phyloP scores from a whole-genome alignment of 768 basidiomycete species.

The Pholiota microspora region DNA sequence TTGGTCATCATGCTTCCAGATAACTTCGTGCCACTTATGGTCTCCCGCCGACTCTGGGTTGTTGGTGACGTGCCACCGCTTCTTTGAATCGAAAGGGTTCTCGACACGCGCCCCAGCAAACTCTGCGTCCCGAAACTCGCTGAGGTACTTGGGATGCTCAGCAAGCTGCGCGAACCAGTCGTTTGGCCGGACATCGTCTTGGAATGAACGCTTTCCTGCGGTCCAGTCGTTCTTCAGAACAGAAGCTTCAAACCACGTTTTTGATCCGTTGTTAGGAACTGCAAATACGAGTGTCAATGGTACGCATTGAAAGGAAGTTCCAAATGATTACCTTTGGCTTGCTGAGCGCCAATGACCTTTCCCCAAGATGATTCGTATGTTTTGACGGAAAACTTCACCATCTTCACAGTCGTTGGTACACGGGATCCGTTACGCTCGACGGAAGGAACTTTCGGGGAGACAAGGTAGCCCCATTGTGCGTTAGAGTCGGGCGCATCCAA shows the following conservation, averaged over 20 bases:
- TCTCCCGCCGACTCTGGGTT: constrained; percentile 8
- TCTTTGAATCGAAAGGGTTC: constrained; percentile 19
- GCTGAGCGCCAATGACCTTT: constrained; percentile 4
- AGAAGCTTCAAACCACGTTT: constrained; percentile 25
- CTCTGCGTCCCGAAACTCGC: constrained; percentile 12
- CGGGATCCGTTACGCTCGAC: constrained; percentile 11
- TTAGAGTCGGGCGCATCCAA: constrained; percentile 22
- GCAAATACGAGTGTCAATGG: not conserved
- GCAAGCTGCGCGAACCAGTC: constrained; percentile 21
- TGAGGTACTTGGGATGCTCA: constrained; percentile 19
- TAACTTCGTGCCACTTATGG: constrained; percentile 14
- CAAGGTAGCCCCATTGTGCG: constrained; percentile 26
- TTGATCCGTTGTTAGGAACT: constrained; percentile 4
- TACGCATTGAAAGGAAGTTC: not conserved
- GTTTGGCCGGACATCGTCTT: constrained; percentile 12
- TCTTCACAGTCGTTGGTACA: constrained; percentile 22
- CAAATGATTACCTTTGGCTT: constrained; percentile 12
- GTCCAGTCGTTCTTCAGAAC: constrained; percentile 17
- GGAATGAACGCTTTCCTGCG: constrained; percentile 8
- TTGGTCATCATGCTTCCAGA: constrained; percentile 13
- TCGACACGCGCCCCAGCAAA: constrained; percentile 5
- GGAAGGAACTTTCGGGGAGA: constrained; percentile 20
- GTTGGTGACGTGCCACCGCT: constrained; percentile 18
- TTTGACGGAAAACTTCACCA: constrained; percentile 22
- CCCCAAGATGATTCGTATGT: constrained; percentile 22